These are phyloP conservation scores for Massospora cicadina DNA, from an alignment of 371 early-diverging fungal genomes.

Conservation along the genomic window DNA sequence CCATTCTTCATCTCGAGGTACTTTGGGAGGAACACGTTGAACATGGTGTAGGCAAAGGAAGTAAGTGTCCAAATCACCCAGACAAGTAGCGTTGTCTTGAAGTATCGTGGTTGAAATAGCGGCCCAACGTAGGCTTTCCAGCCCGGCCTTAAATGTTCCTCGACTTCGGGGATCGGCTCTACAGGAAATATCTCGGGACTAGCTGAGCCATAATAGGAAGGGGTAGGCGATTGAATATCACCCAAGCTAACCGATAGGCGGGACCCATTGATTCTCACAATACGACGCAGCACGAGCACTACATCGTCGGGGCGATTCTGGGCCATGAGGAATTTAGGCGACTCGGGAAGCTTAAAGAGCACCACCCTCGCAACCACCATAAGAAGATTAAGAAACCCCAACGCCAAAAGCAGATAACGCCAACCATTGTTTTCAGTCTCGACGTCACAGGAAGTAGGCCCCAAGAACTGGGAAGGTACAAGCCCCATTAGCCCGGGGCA, in stretches of 20 bases:
- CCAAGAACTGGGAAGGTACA: neutral
- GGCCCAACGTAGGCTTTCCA: neutral
- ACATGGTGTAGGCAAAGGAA: conserved; percentile 64
- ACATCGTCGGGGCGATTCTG: conserved; percentile 49
- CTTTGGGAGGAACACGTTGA: conserved; percentile 65
- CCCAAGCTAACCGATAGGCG: conserved; percentile 2
- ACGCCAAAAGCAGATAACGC: conserved; percentile 42
- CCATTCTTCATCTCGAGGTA: conserved; percentile 38
- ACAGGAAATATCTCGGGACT: neutral
- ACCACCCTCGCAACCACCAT: conserved; percentile 51
- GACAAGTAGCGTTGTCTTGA: conserved; percentile 41
- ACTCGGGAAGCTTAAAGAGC: conserved; percentile 50
- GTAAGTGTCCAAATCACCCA: conserved; percentile 69
- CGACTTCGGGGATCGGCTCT: neutral
- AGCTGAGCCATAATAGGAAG: neutral
- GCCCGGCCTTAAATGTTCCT: neutral
- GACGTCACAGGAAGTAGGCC: conserved; percentile 23
- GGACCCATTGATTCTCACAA: conserved; percentile 42
- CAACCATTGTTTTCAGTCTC: conserved; percentile 46
- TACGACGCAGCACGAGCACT: conserved; percentile 41
- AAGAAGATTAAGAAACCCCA: conserved; percentile 33
- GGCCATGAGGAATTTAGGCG: conserved; percentile 58
- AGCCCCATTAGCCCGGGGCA: neutral
- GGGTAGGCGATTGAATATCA: conserved; percentile 4
- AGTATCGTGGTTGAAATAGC: conserved; percentile 6